These are phyloP conservation scores for Epichloe gansuensis DNA, from an alignment of 2,329 filamentous ascomycete species.

Conservation along the genomic window DNA sequence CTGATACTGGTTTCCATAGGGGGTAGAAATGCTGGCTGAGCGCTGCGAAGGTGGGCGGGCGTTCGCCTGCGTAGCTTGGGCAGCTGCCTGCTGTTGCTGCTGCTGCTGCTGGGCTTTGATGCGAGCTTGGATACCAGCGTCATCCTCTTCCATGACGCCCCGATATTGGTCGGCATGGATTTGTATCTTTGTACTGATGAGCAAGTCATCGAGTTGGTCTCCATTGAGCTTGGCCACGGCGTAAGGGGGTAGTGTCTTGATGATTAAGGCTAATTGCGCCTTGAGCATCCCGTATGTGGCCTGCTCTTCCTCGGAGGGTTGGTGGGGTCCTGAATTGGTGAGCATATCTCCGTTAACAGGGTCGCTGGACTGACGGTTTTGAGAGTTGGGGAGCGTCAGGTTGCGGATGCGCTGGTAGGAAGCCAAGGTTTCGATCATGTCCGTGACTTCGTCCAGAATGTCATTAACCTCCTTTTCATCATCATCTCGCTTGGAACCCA, in stretches of 20 bases:
- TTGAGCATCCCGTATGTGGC: constrained; percentile 60
- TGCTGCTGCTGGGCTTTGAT: constrained; percentile 27
- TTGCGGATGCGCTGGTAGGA: constrained; percentile 73
- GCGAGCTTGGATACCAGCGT: constrained; percentile 43
- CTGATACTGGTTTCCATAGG: constrained; percentile 32
- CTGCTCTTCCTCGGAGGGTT: constrained; percentile 51
- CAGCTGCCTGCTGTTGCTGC: constrained; percentile 3
- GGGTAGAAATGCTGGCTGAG: constrained; percentile 25
- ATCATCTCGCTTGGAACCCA: constrained; percentile 39
- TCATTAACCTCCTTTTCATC: constrained; percentile 58
- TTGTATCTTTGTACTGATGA: constrained; percentile 67
- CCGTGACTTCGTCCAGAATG: constrained; percentile 58
- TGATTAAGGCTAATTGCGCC: constrained; percentile 58
- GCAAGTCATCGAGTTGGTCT: constrained; percentile 69
- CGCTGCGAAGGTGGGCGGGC: constrained; percentile 21
- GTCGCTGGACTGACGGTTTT: constrained; percentile 46
- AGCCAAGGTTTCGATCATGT: constrained; percentile 61
- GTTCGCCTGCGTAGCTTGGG: constrained; percentile 16
- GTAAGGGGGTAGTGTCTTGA: constrained; percentile 68
- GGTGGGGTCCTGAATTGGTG: constrained; percentile 50
- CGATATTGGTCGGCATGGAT: constrained; percentile 60
- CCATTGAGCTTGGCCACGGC: constrained; percentile 78
- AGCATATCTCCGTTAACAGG: constrained; percentile 56
- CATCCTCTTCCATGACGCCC: constrained; percentile 76
- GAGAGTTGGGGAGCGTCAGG: constrained; percentile 50